A percentile compares a stretch with the other conserved stretches of the same genome.
Evolutionary conservation across 2,329 filamentous ascomycete genomes (phyloP).

Genomic region (Aspergillus sp.): DNA sequence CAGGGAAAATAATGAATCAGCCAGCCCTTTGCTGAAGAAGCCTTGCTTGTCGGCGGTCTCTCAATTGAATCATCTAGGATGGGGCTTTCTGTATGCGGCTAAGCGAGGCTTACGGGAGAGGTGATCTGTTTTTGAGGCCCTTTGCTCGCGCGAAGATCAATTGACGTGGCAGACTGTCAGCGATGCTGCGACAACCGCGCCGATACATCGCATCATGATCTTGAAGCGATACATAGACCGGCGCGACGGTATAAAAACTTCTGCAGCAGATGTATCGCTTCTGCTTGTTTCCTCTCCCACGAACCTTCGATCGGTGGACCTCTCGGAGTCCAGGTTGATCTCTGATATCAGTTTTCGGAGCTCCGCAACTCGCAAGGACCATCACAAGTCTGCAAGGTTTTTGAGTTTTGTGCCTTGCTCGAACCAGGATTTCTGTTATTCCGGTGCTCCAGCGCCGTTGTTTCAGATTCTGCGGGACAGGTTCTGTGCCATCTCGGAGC

Average conservation of each 20-base stretch:
- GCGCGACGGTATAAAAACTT: not conserved
- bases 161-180: slow-evolving; percentile 10
- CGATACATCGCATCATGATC: not conserved
- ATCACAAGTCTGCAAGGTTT: slow-evolving; percentile 10
- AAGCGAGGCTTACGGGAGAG: not conserved
- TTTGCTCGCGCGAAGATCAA: not conserved
- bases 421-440: not conserved
- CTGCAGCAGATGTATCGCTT: not conserved
- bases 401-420: not conserved
- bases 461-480: slow-evolving; percentile 12
- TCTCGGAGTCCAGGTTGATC: not conserved
- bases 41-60: not conserved
- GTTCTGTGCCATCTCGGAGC: not conserved
- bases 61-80: not conserved
- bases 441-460: not conserved
- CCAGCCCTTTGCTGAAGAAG: not conserved
- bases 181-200: not conserved
- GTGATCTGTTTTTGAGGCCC: slow-evolving; percentile 4
- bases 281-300: not conserved
- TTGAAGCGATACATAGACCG: not conserved
- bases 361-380: not conserved
- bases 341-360: not conserved
- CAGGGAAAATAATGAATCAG: not conserved
- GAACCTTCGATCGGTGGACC: not conserved
- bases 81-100: not conserved